Base-by-base conservation (phyloP, 1,139 yeast genomes). In the Yamadazyma triangularis region DNA sequence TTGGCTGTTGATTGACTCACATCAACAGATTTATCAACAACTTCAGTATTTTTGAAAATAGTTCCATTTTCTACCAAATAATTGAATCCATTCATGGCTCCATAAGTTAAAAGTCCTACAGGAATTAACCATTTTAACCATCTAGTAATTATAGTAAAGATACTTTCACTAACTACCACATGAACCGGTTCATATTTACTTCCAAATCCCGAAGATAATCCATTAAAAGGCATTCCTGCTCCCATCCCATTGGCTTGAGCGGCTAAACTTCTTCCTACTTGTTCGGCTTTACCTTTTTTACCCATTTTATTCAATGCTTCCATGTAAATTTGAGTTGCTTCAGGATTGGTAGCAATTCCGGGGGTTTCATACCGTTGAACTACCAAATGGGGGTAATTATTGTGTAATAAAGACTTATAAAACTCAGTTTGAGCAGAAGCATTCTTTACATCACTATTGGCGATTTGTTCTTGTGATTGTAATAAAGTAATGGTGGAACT, bases 61-160 rank as follows among this genome's bases (percentile, higher is more conserved):
- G 94, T 79, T 6, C 95, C 87, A 42, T 86, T 79, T 55, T 89
- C 97, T 25, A 85, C 79, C 43, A 89, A 64, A 53, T 84, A 83
- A 46, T 82, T 81, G 56, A 86, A 77, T 8, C 79, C 85, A 48
- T 72, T 76, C 40, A 88, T 73, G 13, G 83, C 86, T 47, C 91
- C 87, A 56, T 82, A 82, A 15, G 80, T 75, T 40, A 71, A 57
- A 43, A 75, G 67, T 8, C 91, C 95, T 47, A 89, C 70, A 3
- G 95, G 91, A 24, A 88, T 70, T 34, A 87, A 60, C 93, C 95
- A 87, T 56, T 86, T 85, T 41, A 88, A 70, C 95, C 96, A 88
- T 53, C 84, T 82, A 34, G 94, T 77, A 29, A 87, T 58, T 27
- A 87, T 71, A 3, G 88, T 77, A 56, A 84, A 70, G 3, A 84